A percentile compares a stretch with the other conserved stretches of the same genome.
Conservation (phyloP, 1,284 basidiomycete genomes). For the Rhodofomes roseus region DNA sequence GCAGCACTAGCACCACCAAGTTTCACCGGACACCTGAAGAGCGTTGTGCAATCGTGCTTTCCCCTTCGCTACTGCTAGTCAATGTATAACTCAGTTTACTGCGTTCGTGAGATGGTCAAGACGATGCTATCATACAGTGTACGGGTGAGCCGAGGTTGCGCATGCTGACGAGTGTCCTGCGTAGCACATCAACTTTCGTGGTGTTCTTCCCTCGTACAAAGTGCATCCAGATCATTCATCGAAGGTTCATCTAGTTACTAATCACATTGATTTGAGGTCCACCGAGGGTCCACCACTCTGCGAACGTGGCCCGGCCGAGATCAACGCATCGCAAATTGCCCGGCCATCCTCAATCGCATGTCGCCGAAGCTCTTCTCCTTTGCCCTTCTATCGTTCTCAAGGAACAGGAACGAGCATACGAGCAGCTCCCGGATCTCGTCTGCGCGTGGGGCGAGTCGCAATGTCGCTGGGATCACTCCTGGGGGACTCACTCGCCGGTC, state of each 20-base stretch:
- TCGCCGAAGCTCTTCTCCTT: not conserved
- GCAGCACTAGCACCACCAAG: slow-evolving; percentile 41
- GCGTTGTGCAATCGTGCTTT: not conserved
- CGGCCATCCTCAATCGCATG: not conserved
- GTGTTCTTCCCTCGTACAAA: no score
- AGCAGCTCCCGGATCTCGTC: slow-evolving; percentile 33
- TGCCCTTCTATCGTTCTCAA: slow-evolving; percentile 25
- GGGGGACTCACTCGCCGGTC: slow-evolving; percentile 19
- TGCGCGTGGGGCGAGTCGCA: slow-evolving; percentile 33
- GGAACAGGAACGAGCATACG: slow-evolving; percentile 36
- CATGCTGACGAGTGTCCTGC: no score
- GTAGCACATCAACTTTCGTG: no score
- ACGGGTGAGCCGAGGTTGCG: no score
- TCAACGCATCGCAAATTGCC: no score
- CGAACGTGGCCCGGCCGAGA: no score
- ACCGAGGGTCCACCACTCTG: no score
- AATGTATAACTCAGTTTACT: not conserved
- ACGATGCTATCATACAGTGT: no score
- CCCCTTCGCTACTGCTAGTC: not conserved
- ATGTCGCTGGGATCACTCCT: slow-evolving; percentile 22
- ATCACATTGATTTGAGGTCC: no score
- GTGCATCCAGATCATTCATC: no score
- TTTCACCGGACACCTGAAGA: not conserved
- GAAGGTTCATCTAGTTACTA: no score
- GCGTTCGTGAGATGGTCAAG: not conserved